Evolutionary conservation across 129 eudicot species (phyloP), one percentile per base, ranked within the genome.

Genomic region (Centella asiatica): DNA sequence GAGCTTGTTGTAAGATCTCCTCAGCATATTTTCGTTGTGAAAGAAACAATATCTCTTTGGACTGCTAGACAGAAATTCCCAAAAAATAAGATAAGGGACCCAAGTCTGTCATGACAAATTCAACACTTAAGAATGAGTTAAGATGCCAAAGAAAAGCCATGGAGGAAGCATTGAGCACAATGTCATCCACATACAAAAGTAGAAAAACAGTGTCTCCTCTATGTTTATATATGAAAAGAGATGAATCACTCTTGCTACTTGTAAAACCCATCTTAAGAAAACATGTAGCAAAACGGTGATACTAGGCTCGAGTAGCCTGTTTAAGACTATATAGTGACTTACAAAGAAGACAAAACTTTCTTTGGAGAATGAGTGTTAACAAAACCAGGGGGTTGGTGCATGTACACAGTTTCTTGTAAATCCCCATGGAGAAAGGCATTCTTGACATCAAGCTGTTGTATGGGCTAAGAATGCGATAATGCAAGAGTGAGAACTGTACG

Each of bases 381-480:
- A 28, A 60, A 60, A 1, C 65, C 65, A 0, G 31, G 19, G 0
- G 65, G 65, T 39, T 60, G 65, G 23, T 22, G 65, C 65, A 60
- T 60, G 31, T 37, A 60, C 1, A 60, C 33, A 1, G 50, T 37
- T 22, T 60, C 50, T 2, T 23, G 14, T 0, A 60, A 46, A 60
- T 60, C 19, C 0, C 50, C 65, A 23, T 65, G 70, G 10, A 65
- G 18, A 17, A 65, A 60, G 1, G 65, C 48, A n/a, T 60, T 60
- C 27, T 60, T 60, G 26, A 60, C 65, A 34, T 60, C 49, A 3
- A 60, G 49, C n/a, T n/a, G n/a, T 20, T 60, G 65, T 58, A 37
- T 40, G 18, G 20, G 0, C 45, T 28, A 18, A 58, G 5, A 33
- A 5, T 58, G 0, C n/a, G n/a, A n/a, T n/a, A n/a, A n/a, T n/a